phyloP scores from a whole-genome alignment of 1,284 basidiomycete genomes.

The Cryptococcus maquisensis region DNA sequence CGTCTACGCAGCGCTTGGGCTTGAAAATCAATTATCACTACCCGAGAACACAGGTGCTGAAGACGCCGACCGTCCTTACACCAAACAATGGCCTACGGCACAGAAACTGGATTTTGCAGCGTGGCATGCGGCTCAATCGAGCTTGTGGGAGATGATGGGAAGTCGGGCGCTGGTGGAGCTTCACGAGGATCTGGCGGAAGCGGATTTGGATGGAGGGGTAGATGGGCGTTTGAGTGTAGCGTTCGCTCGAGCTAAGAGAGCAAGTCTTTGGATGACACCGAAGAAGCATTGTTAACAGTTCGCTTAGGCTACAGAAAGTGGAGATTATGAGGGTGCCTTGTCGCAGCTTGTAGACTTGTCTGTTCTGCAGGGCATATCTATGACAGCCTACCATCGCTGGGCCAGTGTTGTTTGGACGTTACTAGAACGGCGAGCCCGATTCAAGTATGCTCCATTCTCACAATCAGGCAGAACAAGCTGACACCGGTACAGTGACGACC shows the following conservation, averaged over 20 bases:
- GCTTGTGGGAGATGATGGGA: constrained; percentile 22
- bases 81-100: constrained; percentile 14
- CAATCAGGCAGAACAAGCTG: not conserved
- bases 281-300: constrained; percentile 6
- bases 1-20: constrained; percentile 30
- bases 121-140: constrained; percentile 39
- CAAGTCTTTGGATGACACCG: constrained; percentile 12
- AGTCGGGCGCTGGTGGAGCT: constrained; percentile 24
- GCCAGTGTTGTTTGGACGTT: constrained; percentile 33
- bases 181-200: constrained; percentile 35
- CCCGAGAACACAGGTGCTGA: not conserved
- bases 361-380: constrained; percentile 18
- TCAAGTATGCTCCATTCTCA: constrained; percentile 16
- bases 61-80: constrained; percentile 7
- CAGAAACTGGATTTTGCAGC: constrained; percentile 24
- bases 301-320: constrained; percentile 19
- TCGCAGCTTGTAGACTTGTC: constrained; percentile 25
- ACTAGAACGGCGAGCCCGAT: constrained; percentile 21
- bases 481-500: constrained; percentile 16
- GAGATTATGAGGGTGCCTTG: constrained; percentile 31
- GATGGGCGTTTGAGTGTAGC: constrained; percentile 25
- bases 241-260: constrained; percentile 26
- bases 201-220: constrained; percentile 2
- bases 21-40: constrained; percentile 3
- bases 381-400: constrained; percentile 37